phyloP scores from a whole-genome alignment of 2,329 filamentous ascomycete genomes.

The Geosmithia flava region DNA sequence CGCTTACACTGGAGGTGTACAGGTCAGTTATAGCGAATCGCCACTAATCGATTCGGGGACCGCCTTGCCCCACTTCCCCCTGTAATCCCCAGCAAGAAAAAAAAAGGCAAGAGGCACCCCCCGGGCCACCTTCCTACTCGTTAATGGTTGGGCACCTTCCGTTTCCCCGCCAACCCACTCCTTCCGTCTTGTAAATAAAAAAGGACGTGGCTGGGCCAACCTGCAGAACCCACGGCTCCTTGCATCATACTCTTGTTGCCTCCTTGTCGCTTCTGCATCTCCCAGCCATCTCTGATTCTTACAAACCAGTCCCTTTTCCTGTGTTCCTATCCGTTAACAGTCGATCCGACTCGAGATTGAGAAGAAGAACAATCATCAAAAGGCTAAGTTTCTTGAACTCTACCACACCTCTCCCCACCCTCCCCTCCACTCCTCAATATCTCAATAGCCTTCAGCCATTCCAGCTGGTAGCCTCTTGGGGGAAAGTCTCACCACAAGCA shows the following conservation, averaged over 20 bases:
- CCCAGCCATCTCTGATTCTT: conserved; percentile 1
- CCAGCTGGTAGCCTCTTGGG: background rate
- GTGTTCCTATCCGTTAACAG: background rate
- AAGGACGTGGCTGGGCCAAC: conserved; percentile 17
- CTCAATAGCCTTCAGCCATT: background rate
- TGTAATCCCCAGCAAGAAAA: no score
- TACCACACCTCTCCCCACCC: background rate
- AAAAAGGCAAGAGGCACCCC: no score
- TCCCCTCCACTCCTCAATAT: background rate
- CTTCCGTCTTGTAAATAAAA: conserved; percentile 14
- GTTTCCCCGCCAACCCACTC: conserved; percentile 13
- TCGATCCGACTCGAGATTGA: background rate
- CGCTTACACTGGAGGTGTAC: no score
- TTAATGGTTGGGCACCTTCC: conserved; percentile 5
- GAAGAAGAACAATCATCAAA: background rate
- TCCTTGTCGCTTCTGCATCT: background rate
- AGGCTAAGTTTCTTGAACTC: background rate
- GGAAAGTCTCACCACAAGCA: conserved; percentile 1
- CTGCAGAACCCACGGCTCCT: conserved; percentile 2
- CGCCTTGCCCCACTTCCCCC: no score
- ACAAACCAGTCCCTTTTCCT: background rate
- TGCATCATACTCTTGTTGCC: conserved; percentile 2
- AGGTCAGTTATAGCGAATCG: no score
- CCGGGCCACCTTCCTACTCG: background rate
- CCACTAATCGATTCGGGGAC: no score